These are phyloP conservation scores for Zea mays DNA, from an alignment of 176 grass and related monocot species.

Conservation along the genomic window Zm-B73-REFERENCE-NAM-5.0 NC_050100.1:153124001-153124500, in stretches of 20 bases:
- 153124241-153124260: not conserved
- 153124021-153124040: not conserved
- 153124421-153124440: no score
- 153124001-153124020: not conserved
- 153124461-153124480: no score
- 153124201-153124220: not conserved
- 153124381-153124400: no score
- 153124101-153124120: not conserved
- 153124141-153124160: not conserved
- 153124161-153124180: not conserved
- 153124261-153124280: not conserved
- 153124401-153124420: no score
- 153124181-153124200: not conserved
- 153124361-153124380: no score
- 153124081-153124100: not conserved
- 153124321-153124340: no score
- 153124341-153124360: no score
- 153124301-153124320: no score
- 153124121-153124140: not conserved
- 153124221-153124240: not conserved
- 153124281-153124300: not conserved
- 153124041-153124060: constrained; percentile 11
- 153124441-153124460: no score
- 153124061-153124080: not conserved
- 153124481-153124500: not conserved